Evolutionary conservation across 1,284 basidiomycete species (phyloP).

Genomic region (Tilletia setariae): DNA sequence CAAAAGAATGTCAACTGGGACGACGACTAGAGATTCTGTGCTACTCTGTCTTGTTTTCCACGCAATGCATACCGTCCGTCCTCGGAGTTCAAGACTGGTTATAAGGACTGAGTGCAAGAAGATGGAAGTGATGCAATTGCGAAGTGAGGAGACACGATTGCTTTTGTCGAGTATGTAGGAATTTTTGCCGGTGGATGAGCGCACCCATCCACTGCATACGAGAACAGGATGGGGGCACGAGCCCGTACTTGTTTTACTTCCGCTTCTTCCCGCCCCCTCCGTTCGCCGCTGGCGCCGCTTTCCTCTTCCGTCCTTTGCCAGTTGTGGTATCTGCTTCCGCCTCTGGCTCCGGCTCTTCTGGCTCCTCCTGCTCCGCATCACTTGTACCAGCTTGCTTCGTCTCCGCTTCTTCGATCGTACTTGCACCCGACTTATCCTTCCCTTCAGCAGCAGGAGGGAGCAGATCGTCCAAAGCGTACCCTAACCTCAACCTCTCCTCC

Average conservation of each 20-base stretch:
- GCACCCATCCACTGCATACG: too few relatives aligned
- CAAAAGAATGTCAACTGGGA: conserved; percentile 53
- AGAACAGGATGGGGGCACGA: too few relatives aligned
- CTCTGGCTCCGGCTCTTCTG: conserved; percentile 4
- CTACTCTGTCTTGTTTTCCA: conserved; percentile 2
- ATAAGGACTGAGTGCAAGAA: too few relatives aligned
- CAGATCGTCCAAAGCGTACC: conserved; percentile 6
- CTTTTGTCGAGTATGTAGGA: too few relatives aligned
- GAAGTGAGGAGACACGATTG: too few relatives aligned
- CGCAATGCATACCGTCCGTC: neutral
- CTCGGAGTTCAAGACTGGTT: too few relatives aligned
- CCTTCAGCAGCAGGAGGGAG: neutral
- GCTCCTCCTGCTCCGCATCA: too few relatives aligned
- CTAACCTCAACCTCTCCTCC: conserved; percentile 15
- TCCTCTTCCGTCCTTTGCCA: neutral
- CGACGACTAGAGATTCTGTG: conserved; percentile 38
- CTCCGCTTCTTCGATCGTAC: neutral
- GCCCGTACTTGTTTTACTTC: neutral
- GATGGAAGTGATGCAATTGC: too few relatives aligned
- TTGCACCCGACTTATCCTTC: neutral
- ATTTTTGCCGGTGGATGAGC: too few relatives aligned
- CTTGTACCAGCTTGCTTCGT: too few relatives aligned
- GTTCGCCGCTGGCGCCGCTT: neutral
- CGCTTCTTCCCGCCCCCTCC: conserved; percentile 13
- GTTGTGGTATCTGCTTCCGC: conserved; percentile 1